A percentile compares a stretch with the other conserved stretches of the same genome.
Conservation (phyloP, 768 basidiomycete species). For the Pluteus cervinus region DNA sequence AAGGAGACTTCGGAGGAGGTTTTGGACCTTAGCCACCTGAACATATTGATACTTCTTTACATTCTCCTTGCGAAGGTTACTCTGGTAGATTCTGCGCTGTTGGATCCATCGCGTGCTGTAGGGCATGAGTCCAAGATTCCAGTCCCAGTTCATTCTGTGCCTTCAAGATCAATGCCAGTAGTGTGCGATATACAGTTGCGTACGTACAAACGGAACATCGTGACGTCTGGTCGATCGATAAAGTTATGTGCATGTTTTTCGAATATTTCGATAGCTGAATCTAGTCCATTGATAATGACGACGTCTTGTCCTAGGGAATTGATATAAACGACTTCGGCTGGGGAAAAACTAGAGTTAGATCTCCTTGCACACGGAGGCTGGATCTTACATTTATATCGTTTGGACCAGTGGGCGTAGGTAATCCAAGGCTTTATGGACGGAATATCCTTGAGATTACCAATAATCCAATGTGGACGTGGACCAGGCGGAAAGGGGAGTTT, state of each 20-base stretch:
- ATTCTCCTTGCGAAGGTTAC: slow-evolving; percentile 14
- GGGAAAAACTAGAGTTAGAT: too few relatives aligned
- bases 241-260: background rate
- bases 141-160: slow-evolving; percentile 19
- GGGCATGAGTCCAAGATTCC: slow-evolving; percentile 14
- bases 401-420: slow-evolving; percentile 12
- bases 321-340: slow-evolving; percentile 11
- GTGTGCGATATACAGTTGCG: background rate
- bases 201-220: slow-evolving; percentile 1
- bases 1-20: slow-evolving; percentile 10
- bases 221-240: background rate
- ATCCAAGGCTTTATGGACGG: slow-evolving; percentile 7
- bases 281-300: slow-evolving; percentile 9
- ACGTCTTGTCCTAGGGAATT: slow-evolving; percentile 10
- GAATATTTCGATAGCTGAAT: slow-evolving; percentile 6
- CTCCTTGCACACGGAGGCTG: too few relatives aligned
- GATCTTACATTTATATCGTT: slow-evolving; percentile 11
- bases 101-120: slow-evolving; percentile 19
- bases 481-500: slow-evolving; percentile 19
- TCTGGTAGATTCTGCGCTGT: slow-evolving; percentile 17
- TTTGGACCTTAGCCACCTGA: slow-evolving; percentile 7
- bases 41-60: slow-evolving; percentile 9
- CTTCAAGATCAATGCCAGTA: background rate
- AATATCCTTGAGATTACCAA: slow-evolving; percentile 15
- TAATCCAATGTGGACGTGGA: slow-evolving; percentile 10